Evolutionary conservation across 352 stramenopile species (phyloP), one percentile per base, ranked within the genome.

Genomic region (Albugo candida): DNA sequence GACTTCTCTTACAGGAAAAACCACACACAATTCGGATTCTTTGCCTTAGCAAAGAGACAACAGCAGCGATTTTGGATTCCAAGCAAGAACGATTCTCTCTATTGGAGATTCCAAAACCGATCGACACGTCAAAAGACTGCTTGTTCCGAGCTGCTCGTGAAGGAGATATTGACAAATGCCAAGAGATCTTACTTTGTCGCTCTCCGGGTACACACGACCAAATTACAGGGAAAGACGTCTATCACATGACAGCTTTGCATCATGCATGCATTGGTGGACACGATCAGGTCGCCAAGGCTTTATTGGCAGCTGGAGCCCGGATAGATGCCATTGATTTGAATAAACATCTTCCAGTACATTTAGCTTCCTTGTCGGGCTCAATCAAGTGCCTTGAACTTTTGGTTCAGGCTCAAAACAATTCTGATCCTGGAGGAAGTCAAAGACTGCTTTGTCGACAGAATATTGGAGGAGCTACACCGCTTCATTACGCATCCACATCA

Each of bases 211-310:
- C 8, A 31, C 24, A 31, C 8, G 24, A 31, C 8, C 24, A 10
- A 8, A 31, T 31, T 31, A 31, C 24, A 8, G 24, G 24, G 8
- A 31, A 8, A 31, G 24, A 31, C 8, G 24, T 31, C 19, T 0
- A 13, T 43, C 38, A 24, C 38, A 43, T 43, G 16, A 76, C 67
- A 8, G 60, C 70, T 12, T 53, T 83, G 4, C 70, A 83, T 27
- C 70, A 81, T 52, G 74, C 67, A 12, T 70, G 65, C 53, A 56
- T 58, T n/a, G 60, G 53, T 6, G 70, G 70, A 8, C 59, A 81
- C 31, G 44, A 48, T 1, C 16, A 50, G 11, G 54, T 76, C 8
- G 58, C 65, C 2, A 50, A 60, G 4, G 36, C 62, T 13, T 42
- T 86, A 5, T 41, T 86, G 20, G 42, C 38, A 17, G 54, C 58